A percentile compares a stretch with the other conserved stretches of the same genome.
phyloP scores from a whole-genome alignment of 306 rosid genomes.

The Notholithocarpus densiflorus region DNA sequence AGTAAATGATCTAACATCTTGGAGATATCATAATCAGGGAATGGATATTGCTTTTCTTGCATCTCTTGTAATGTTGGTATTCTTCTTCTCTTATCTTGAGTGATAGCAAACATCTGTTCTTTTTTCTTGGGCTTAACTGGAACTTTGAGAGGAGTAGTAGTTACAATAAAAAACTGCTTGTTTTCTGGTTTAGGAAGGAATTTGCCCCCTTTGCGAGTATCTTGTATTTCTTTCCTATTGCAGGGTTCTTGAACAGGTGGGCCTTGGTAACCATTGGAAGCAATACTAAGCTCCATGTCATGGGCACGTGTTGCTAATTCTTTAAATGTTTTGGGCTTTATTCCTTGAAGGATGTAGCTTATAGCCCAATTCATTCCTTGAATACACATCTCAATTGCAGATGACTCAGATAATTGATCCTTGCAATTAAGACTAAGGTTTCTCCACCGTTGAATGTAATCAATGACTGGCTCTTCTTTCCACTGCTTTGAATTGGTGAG shows the following conservation, averaged over 20 bases:
- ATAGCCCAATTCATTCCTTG: background rate
- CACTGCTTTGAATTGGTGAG: background rate
- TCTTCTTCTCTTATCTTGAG: background rate
- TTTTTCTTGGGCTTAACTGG: background rate
- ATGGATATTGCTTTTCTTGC: background rate
- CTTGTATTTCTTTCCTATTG: too few relatives aligned
- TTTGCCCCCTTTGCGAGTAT: too few relatives aligned
- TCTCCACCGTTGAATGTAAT: background rate
- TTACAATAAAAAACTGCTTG: background rate
- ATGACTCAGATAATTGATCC: background rate
- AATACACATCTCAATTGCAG: background rate
- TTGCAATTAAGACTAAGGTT: background rate
- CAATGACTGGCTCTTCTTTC: too few relatives aligned
- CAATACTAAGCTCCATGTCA: background rate
- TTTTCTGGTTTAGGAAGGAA: background rate
- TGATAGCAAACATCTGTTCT: fast-evolving
- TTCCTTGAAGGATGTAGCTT: background rate
- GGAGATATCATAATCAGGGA: background rate
- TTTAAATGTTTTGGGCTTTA: background rate
- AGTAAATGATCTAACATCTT: background rate
- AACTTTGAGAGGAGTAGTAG: background rate
- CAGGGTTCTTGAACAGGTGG: too few relatives aligned
- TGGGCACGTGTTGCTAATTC: background rate
- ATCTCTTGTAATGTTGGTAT: background rate
- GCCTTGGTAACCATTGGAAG: too few relatives aligned